Evolutionary conservation across 139 green algal genomes (phyloP).

Genomic region (Chlamydomonas sp.): DNA sequence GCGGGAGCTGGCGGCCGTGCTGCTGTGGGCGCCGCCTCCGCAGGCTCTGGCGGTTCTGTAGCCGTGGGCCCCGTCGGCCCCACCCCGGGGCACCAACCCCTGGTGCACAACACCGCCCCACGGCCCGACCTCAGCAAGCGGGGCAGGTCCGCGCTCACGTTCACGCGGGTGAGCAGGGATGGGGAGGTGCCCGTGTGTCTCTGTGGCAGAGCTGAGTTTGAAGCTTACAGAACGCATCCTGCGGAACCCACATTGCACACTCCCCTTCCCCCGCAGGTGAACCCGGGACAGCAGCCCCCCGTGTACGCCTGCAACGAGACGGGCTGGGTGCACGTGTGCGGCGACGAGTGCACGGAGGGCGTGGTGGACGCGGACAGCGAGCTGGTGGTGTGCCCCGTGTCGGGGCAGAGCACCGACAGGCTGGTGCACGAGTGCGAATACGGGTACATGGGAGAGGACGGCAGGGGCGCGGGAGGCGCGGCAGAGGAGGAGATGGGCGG

Average conservation of each 20-base stretch:
- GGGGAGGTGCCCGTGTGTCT: too few species aligned
- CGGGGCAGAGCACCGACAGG: slow-evolving; percentile 25
- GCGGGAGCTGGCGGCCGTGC: too few species aligned
- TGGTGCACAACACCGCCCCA: background rate
- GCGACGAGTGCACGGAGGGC: slow-evolving; percentile 32
- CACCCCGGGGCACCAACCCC: too few species aligned
- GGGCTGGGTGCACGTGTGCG: slow-evolving; percentile 35
- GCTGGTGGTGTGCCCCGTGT: slow-evolving; percentile 37
- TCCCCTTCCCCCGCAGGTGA: background rate
- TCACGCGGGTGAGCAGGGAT: background rate
- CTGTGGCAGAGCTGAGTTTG: too few species aligned
- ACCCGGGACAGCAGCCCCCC: slow-evolving; percentile 26
- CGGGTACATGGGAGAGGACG: background rate
- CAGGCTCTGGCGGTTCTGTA: too few species aligned
- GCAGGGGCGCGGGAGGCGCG: background rate
- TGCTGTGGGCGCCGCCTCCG: too few species aligned
- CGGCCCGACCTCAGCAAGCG: slow-evolving; percentile 9
- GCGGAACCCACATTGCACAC: too few species aligned
- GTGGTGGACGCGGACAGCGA: slow-evolving; percentile 26
- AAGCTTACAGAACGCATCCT: too few species aligned
- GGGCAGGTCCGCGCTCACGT: slow-evolving; percentile 16
- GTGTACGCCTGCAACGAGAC: slow-evolving; percentile 32
- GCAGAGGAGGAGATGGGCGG: slow-evolving; percentile 19
- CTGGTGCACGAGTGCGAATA: slow-evolving; percentile 35
- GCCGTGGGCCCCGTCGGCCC: too few species aligned